A percentile compares a stretch with the other conserved stretches of the same genome.
phyloP scores from a whole-genome alignment of 1,284 basidiomycete genomes.

The Sanguinoderma infundibulare region DNA sequence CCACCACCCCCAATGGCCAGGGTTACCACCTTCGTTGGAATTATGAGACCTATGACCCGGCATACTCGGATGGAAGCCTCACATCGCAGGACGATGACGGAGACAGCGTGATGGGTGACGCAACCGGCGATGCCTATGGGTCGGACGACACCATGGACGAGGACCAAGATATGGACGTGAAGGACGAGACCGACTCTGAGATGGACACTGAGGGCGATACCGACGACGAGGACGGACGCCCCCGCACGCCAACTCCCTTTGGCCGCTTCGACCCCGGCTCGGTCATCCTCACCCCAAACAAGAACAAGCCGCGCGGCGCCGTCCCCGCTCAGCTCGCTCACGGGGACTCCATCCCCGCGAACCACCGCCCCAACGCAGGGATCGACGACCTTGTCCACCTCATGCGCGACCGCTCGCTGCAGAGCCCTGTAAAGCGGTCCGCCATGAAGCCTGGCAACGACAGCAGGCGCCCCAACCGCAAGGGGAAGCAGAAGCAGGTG shows the following conservation, averaged over 20 bases:
- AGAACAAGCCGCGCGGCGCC: constrained; percentile 3
- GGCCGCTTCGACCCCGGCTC: constrained; percentile 15
- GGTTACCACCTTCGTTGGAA: no score
- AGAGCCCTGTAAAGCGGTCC: no score
- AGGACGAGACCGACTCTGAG: not conserved
- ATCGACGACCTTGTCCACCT: not conserved
- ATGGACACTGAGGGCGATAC: constrained; percentile 9
- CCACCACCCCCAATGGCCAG: no score
- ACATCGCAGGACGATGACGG: not conserved
- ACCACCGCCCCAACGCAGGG: not conserved
- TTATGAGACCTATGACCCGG: no score
- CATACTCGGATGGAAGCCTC: no score
- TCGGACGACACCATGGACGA: not conserved
- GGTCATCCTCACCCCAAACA: constrained; percentile 16
- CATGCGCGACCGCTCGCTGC: not conserved
- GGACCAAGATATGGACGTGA: not conserved
- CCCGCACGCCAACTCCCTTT: constrained; percentile 9
- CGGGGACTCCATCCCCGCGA: not conserved
- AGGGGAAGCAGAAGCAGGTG: no score
- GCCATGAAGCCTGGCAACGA: not conserved
- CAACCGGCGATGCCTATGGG: no score
- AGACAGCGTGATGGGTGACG: not conserved
- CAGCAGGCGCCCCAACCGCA: not conserved
- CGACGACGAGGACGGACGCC: constrained; percentile 5
- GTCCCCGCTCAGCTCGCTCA: not conserved